phyloP scores from a whole-genome alignment of 73 alveolate genomes.

The Tetrahymena malaccensis region DNA sequence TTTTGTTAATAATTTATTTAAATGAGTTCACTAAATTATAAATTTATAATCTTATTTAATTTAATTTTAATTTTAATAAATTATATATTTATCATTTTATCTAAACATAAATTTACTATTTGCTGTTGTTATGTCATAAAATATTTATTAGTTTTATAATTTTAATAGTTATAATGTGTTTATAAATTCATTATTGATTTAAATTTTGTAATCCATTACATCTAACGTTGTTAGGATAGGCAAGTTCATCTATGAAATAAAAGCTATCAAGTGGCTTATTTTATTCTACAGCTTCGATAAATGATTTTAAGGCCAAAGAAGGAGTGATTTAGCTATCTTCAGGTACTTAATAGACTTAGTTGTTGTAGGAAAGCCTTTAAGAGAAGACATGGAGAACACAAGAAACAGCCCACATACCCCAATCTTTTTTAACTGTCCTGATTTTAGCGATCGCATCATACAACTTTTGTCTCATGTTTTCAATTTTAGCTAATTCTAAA shows the following conservation, averaged over 20 bases:
- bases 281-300: background rate
- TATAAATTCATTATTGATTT: background rate
- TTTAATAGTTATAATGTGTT: background rate
- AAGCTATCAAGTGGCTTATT: background rate
- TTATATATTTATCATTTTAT: no score
- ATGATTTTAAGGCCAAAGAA: background rate
- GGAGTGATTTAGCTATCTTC: background rate
- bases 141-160: no score
- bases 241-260: background rate
- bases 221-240: background rate
- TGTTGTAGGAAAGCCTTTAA: background rate
- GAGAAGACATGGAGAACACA: background rate
- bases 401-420: slow-evolving; percentile 1
- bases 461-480: background rate
- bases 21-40: no score
- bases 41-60: no score
- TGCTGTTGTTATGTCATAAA: no score
- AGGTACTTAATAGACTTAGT: background rate
- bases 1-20: no score
- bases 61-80: no score
- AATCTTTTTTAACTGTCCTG: background rate
- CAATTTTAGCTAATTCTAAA: background rate
- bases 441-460: background rate
- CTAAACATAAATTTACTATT: no score
- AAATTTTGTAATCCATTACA: background rate